These are phyloP conservation scores for Dryas integrifolia DNA, from an alignment of 331 rosid species.

Conservation along the genomic window DNA sequence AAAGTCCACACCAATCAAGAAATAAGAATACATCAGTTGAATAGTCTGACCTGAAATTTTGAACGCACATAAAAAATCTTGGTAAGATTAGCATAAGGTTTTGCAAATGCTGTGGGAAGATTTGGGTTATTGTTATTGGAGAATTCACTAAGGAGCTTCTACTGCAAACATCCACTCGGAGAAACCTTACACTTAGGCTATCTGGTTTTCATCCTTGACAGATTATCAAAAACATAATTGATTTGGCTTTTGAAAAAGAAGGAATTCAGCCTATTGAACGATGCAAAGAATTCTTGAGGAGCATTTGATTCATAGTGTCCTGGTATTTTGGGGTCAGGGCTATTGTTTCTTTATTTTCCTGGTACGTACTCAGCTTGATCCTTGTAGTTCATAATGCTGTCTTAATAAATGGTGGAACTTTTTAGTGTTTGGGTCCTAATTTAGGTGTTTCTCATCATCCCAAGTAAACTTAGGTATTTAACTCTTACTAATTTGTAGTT, in stretches of 20 bases:
- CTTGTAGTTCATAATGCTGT: not conserved
- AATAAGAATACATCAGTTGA: slow-evolving; percentile 13
- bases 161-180: not conserved
- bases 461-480: too few species aligned
- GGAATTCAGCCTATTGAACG: not conserved
- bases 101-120: not conserved
- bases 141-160: not conserved
- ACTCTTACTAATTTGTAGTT: not conserved
- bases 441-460: too few species aligned
- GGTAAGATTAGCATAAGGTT: not conserved
- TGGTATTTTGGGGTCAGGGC: not conserved
- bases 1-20: slow-evolving; percentile 23
- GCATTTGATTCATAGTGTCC: not conserved
- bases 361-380: not conserved
- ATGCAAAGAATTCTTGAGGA: not conserved
- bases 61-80: slow-evolving; percentile 16
- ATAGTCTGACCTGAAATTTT: slow-evolving; percentile 11
- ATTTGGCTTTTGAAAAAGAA: not conserved
- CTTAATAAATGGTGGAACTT: not conserved
- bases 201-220: not conserved
- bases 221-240: not conserved
- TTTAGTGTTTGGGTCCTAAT: too few species aligned
- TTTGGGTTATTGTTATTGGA: not conserved
- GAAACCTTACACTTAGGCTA: not conserved
- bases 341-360: not conserved